These are phyloP conservation scores for Plasmopara viticola DNA, from an alignment of 352 stramenopile species.

Conservation along the genomic window DNA sequence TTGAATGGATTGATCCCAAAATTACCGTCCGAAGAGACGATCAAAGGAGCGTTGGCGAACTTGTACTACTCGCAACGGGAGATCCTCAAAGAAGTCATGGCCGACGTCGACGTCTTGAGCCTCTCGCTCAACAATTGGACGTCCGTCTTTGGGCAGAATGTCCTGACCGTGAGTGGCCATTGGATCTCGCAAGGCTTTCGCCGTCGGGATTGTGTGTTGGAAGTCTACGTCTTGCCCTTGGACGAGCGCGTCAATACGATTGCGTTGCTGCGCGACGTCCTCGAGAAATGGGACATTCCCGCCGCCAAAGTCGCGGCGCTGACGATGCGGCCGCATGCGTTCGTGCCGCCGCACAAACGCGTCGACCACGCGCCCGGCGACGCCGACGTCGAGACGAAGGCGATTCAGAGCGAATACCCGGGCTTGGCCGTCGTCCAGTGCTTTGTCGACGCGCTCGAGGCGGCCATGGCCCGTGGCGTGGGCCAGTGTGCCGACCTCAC, in stretches of 20 bases:
- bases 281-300: conserved; percentile 81
- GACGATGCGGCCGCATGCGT: conserved; percentile 45
- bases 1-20: conserved; percentile 21
- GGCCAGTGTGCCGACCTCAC: conserved; percentile 56
- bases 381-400: conserved; percentile 22
- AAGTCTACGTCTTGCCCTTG: conserved; percentile 69
- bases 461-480: conserved; percentile 45
- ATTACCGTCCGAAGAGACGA: conserved; percentile 55
- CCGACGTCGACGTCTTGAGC: conserved; percentile 64
- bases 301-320: conserved; percentile 61
- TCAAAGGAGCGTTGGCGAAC: conserved; percentile 67
- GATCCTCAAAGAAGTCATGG: conserved; percentile 74
- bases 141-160: conserved; percentile 68
- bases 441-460: conserved; percentile 60
- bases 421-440: conserved; percentile 56
- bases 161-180: conserved; percentile 71
- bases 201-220: conserved; percentile 66
- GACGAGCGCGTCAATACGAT: conserved; percentile 77
- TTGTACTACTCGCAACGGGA: conserved; percentile 78
- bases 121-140: conserved; percentile 81
- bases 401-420: conserved; percentile 66
- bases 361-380: conserved; percentile 9
- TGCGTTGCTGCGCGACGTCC: conserved; percentile 65
- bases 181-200: conserved; percentile 75
- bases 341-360: too few relatives aligned